These are phyloP conservation scores for Hypomontagnella submonticulosa DNA, from an alignment of 495 filamentous ascomycete species.

Conservation along the genomic window DNA sequence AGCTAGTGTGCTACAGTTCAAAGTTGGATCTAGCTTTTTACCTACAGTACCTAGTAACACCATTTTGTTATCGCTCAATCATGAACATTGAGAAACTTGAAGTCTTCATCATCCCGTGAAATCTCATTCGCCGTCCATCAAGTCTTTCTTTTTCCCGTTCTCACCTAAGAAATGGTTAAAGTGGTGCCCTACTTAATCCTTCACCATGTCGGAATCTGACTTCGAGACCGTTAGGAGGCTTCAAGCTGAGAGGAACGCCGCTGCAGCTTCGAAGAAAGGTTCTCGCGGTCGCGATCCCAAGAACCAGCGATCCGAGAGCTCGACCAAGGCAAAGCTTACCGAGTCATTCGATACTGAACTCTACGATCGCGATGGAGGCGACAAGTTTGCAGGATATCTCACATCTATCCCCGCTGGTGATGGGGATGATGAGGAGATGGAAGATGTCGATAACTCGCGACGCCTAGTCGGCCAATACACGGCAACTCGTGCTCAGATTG, in stretches of 20 bases:
- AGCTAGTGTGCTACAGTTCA: slow-evolving; percentile 8
- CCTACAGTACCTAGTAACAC: slow-evolving; percentile 1
- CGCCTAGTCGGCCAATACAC: slow-evolving; percentile 97
- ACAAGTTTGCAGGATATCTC: slow-evolving; percentile 93
- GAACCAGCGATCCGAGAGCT: slow-evolving; percentile 87
- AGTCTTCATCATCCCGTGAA: slow-evolving; percentile 35
- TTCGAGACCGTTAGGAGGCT: slow-evolving; percentile 85
- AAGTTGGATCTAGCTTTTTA: slow-evolving; percentile 22
- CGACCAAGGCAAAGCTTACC: slow-evolving; percentile 93
- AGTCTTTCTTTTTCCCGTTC: slow-evolving; percentile 24
- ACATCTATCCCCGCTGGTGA: slow-evolving; percentile 84
- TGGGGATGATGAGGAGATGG: slow-evolving; percentile 88
- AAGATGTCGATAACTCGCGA: slow-evolving; percentile 75
- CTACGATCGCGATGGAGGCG: slow-evolving; percentile 81
- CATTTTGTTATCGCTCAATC: slow-evolving; percentile 29
- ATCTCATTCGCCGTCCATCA: slow-evolving; percentile 25
- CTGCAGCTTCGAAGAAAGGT: slow-evolving; percentile 83
- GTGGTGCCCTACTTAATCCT: slow-evolving; percentile 39
- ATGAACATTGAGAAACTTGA: slow-evolving; percentile 9
- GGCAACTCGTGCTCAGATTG: slow-evolving; percentile 87
- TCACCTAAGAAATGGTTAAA: slow-evolving; percentile 48
- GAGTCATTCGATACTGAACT: slow-evolving; percentile 94
- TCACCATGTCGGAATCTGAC: slow-evolving; percentile 74
- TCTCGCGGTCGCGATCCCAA: slow-evolving; percentile 87
- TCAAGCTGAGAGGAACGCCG: slow-evolving; percentile 92